Base-by-base conservation (phyloP, 768 basidiomycete species). In the Galerina sulciceps region DNA sequence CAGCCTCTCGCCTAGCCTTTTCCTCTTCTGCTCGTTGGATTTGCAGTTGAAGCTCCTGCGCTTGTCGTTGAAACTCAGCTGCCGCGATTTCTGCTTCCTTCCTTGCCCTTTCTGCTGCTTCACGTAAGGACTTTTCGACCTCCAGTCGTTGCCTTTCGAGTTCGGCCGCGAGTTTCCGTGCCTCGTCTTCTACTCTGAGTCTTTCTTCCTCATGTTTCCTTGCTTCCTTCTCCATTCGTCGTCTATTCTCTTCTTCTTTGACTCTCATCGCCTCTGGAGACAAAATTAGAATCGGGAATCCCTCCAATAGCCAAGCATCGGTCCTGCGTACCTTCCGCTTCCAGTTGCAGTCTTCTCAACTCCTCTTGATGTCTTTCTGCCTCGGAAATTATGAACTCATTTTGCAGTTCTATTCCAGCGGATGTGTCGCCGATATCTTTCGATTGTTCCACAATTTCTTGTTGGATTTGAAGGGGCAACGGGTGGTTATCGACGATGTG, bases 391-490 rank as follows among this genome's bases (percentile, higher is more conserved):
- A 31, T 31, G 9, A 84, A 63, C 40, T 84, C 84, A n/a, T 75
- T 74, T 52, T 75, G 76, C 31, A 87, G 74, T 64, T 83, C 85
- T 13, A 69, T 72, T 1, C 85, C 85, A 1, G 85, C 85, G 2
- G 75, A 69, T 0, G 86, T 85, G 50, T 85, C 69, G 1, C 75
- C 71, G 17, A 87, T 76, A 41, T 78, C 73, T 50, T 76, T 80
- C 45, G 71, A 71, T 65, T 82, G 71, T 59, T 81, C 80, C 4
- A 86, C 81, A 15, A 86, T 69, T 65, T 87, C 85, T 18, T 71
- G 66, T 64, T 87, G 85, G 52, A 87, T 84, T n/a, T 74, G 75
- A 4, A 87, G 72, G 3, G 79, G 68, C 3, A 74, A 58, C 0
- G 85, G 80, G 20, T 70, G 68, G 9, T 72, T 77, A 11, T 71